Conservation (phyloP, 2,329 filamentous ascomycete species). For the Zymoseptoria ardabiliae region DNA sequence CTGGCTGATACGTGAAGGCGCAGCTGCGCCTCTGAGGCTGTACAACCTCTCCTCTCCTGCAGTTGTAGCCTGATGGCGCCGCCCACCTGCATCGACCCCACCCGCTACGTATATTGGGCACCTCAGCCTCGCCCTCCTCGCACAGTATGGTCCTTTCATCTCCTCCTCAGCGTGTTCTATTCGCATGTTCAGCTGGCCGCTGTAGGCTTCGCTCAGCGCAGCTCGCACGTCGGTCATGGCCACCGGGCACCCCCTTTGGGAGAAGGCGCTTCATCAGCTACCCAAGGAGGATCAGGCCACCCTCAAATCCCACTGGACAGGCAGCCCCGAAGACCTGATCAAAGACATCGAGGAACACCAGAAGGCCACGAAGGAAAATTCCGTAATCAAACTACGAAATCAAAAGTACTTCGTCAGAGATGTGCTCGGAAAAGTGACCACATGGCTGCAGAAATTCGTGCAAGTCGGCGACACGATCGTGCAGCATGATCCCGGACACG, state of each 20-base stretch:
- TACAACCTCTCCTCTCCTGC: background rate
- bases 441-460: slow-evolving; percentile 25
- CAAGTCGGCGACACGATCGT: slow-evolving; percentile 26
- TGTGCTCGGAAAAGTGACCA: slow-evolving; percentile 24
- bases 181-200: no score
- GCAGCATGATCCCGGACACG: slow-evolving; percentile 30
- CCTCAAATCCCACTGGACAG: background rate
- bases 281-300: background rate
- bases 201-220: no score
- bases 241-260: background rate
- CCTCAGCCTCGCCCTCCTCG: background rate
- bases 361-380: background rate
- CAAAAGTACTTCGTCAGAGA: slow-evolving; percentile 16
- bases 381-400: background rate
- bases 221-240: background rate
- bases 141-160: background rate
- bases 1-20: no score
- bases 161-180: background rate
- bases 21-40: no score
- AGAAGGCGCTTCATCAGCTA: background rate
- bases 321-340: background rate
- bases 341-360: background rate
- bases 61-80: background rate
- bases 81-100: background rate
- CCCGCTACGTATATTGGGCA: background rate